A percentile compares a stretch with the other conserved stretches of the same genome.
These are phyloP conservation scores for Cynanchum wilfordii DNA, from an alignment of 257 asterid genomes.

Conservation along the genomic window DNA sequence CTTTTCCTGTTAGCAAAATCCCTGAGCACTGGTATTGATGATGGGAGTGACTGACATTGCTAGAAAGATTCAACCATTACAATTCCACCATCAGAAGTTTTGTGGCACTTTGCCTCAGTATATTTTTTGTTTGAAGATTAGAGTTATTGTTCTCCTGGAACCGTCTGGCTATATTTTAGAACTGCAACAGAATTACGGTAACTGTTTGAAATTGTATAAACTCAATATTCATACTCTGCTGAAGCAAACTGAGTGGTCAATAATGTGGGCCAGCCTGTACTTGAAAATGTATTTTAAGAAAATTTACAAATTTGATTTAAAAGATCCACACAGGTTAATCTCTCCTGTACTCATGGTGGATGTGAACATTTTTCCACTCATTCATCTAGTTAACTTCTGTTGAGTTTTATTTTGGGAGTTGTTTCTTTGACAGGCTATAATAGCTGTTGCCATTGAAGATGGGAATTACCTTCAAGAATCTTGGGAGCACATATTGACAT, in stretches of 20 bases:
- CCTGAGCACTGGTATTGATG: neutral
- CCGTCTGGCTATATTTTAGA: neutral
- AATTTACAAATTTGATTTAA: neutral
- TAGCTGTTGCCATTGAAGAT: slow-evolving; percentile 92
- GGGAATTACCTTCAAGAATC: slow-evolving; percentile 92
- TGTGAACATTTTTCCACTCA: neutral
- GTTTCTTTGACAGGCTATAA: slow-evolving; percentile 63
- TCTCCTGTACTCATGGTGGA: neutral
- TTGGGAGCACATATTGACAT: slow-evolving; percentile 98
- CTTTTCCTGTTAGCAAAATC: too few relatives aligned
- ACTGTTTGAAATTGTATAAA: neutral
- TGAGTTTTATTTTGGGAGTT: neutral
- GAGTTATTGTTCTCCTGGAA: neutral
- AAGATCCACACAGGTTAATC: neutral
- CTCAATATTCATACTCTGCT: neutral
- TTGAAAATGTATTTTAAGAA: neutral
- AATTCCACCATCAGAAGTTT: neutral
- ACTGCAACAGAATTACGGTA: neutral
- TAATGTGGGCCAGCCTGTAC: neutral
- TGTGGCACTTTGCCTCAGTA: neutral
- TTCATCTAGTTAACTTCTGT: neutral
- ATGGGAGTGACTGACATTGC: neutral
- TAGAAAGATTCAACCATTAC: neutral
- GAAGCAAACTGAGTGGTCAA: neutral
- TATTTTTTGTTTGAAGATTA: neutral